Evolutionary conservation across 2,329 filamentous ascomycete species (phyloP).

Genomic region (Parascedosporium putredinis): DNA sequence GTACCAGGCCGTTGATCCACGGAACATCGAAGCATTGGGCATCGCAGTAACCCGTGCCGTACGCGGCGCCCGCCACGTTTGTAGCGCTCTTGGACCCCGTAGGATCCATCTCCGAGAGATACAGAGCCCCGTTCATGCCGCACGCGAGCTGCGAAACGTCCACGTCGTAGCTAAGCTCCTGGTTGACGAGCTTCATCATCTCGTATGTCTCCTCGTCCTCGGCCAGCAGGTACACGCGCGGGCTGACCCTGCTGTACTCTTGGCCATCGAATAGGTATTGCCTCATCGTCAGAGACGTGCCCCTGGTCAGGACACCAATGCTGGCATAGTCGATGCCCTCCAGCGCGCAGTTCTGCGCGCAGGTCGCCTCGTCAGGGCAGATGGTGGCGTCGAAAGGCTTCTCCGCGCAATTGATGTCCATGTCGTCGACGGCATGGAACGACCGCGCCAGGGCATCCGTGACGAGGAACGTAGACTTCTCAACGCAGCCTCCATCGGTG

Average conservation of each 20-base stretch:
- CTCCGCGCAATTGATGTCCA: conserved; percentile 47
- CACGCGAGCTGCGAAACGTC: conserved; percentile 55
- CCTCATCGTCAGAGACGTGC: conserved; percentile 2
- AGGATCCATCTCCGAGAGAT: conserved; percentile 43
- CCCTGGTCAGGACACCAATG: conserved; percentile 32
- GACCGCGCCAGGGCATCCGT: conserved; percentile 54
- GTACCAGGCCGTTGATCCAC: conserved; percentile 39
- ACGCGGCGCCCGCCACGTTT: conserved; percentile 47
- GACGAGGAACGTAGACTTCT: conserved; percentile 37
- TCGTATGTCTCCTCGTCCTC: conserved; percentile 44
- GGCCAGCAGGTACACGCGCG: conserved; percentile 50
- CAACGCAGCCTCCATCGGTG: conserved; percentile 34
- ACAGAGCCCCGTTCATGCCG: conserved; percentile 58
- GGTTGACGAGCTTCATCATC: conserved; percentile 46
- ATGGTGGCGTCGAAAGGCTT: conserved; percentile 34
- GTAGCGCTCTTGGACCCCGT: conserved; percentile 47
- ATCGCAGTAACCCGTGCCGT: conserved; percentile 55
- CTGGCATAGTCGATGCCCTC: conserved; percentile 45
- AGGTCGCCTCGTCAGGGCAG: conserved; percentile 29
- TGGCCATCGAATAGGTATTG: conserved; percentile 7
- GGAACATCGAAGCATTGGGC: conserved; percentile 39
- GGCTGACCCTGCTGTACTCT: conserved; percentile 10
- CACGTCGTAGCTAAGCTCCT: conserved; percentile 57
- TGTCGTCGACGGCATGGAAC: conserved; percentile 35
- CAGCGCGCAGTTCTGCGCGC: conserved; percentile 39